Evolutionary conservation across 176 grass and related monocot genomes (phyloP), one percentile per base, ranked within the genome.

Genomic region (Phoenix roebelenii): DNA sequence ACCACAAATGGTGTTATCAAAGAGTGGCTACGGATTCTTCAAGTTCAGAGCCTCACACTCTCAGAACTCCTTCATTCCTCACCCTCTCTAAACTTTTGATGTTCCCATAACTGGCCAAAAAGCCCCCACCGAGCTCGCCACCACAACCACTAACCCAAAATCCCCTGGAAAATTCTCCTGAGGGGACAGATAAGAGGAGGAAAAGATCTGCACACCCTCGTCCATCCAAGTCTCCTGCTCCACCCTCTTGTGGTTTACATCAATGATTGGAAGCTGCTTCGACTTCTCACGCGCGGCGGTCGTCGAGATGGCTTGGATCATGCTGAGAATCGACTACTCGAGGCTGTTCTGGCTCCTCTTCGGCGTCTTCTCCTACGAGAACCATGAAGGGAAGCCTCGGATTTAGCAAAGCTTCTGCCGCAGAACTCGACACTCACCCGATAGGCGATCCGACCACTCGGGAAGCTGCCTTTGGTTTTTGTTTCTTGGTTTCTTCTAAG

Each of bases 261-360:
- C 65, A 61, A 74, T 79, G 66, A 82, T 80, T 54, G 56, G 58
- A 70, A 76, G 78, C 60, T 35, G 17, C 72, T 72, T 25, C 60
- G 70, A 74, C 65, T 60, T 19, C 20, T 63, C 71, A 50, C 70
- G 63, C 50, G 77, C 18, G 5, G 67, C 35, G 44, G 68, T 66
- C 50, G 20, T 79, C 28, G 64, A 71, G 69, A 85, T 82, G 89
- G 85, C 78, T 54, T 49, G 83, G 81, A 60, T 72, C 52, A 55
- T 72, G 71, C 85, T 66, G 25, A 22, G 72, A 30, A 59, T 71
- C 75, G 78, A 85, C 74, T 66, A 22, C 57, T 77, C 76, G 1
- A 63, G 58, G 57, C 68, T 82, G 51, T 68, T 64, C n/a, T 82
- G 81, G 78, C 76, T 86, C 67, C 85, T 89, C 58, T 83, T 79